Base-by-base conservation (phyloP, 2,329 filamentous ascomycete species). In the Sporothrix globosa region DNA sequence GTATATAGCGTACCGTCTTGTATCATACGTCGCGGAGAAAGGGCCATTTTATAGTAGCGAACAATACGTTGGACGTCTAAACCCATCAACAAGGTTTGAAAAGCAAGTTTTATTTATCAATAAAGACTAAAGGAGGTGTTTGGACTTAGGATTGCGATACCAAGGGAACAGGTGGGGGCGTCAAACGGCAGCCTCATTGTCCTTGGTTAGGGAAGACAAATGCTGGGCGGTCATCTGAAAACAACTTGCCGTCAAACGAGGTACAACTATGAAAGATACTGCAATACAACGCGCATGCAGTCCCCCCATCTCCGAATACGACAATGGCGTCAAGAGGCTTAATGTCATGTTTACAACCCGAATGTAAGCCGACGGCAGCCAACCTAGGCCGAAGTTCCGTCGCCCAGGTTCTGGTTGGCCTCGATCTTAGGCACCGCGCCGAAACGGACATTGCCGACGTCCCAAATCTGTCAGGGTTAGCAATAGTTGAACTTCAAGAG, bases 361-460 rank as follows among this genome's bases (percentile, higher is more conserved):
- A 39, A 24, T 4, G 24, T 17, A 4, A 27, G 39, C 21, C 6
- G 7, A 63, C 9, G 41, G 27, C 39, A 11, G 17, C 21, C 19
- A n/a, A 19, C 39, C 58, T 63, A 63, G 21, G 58, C 14, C 39
- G 61, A 34, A 19, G 13, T 66, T 27, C 46, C 34, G 53, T 48
- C 56, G 46, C 76, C 74, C 44, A 80, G 69, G 68, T 76, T 77
- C 74, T 81, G 80, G 0, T 72, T 76, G 67, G 77, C 75, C 74
- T 85, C 79, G 46, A 82, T 81, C 75, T 86, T 84, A 74, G 88
- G 86, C 60, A 90, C 85, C 53, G 82, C 82, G 41, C 88, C 88
- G 72, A 90, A 88, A 41, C 84, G 85, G 75, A 79, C 82, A 73
- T 87, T 86, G 67, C 87, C 87, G 70, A 86, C 84, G 75, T 91